phyloP scores from a whole-genome alignment of 805 yeast genomes.

The Torulaspora indica region DNA sequence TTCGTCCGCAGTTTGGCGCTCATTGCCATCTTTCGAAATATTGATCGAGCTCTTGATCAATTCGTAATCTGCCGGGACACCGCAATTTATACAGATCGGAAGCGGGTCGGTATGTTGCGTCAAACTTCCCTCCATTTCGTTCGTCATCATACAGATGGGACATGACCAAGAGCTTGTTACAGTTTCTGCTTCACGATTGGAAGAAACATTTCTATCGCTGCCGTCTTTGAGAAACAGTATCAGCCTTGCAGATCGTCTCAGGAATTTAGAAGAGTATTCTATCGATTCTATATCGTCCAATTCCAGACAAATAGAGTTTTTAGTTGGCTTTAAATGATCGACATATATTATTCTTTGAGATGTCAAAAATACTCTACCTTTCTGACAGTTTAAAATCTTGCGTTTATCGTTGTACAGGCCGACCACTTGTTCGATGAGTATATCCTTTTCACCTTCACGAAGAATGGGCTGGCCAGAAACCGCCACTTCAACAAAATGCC shows the following conservation, averaged over 20 bases:
- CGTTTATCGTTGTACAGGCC: slow-evolving; percentile 77
- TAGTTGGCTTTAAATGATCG: slow-evolving; percentile 44
- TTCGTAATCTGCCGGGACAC: slow-evolving; percentile 45
- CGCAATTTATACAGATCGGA: slow-evolving; percentile 59
- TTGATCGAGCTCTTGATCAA: slow-evolving; percentile 35
- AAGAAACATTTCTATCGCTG: slow-evolving; percentile 4
- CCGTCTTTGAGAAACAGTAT: slow-evolving; percentile 38
- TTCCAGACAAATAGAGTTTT: slow-evolving; percentile 45
- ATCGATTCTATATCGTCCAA: slow-evolving; percentile 40
- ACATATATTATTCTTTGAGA: slow-evolving; percentile 68
- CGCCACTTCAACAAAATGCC: slow-evolving; percentile 39
- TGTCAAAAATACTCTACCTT: slow-evolving; percentile 77
- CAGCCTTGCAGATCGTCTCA: slow-evolving; percentile 78
- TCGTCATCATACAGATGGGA: slow-evolving; percentile 60
- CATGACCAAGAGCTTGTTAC: slow-evolving; percentile 59
- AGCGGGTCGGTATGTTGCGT: slow-evolving; percentile 20
- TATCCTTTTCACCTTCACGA: slow-evolving; percentile 46
- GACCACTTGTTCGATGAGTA: slow-evolving; percentile 49
- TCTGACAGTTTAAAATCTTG: slow-evolving; percentile 59
- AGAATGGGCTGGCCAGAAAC: slow-evolving; percentile 39
- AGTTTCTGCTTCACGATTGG: background rate
- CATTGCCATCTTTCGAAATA: background rate
- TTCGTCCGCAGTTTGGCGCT: background rate
- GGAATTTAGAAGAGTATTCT: slow-evolving; percentile 50
- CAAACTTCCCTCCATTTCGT: slow-evolving; percentile 28